Evolutionary conservation across 2,329 filamentous ascomycete species (phyloP).

Genomic region (Penicillium sp.): DNA sequence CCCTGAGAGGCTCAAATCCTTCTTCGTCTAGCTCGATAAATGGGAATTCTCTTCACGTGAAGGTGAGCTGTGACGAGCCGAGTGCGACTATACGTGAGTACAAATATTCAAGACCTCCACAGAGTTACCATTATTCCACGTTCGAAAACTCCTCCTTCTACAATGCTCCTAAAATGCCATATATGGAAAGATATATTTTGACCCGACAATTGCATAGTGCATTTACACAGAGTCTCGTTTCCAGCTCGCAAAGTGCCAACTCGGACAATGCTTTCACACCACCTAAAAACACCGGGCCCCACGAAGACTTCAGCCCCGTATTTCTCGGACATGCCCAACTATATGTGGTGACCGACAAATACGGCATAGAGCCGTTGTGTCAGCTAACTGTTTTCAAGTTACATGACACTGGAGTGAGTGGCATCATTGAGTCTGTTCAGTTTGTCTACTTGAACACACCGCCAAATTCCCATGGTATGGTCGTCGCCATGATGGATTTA

Average conservation of each 20-base stretch:
- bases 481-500: conserved; percentile 17
- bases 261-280: too few species aligned
- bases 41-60: neutral
- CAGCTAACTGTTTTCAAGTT: conserved; percentile 35
- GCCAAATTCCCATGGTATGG: conserved; percentile 3
- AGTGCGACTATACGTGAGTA: too few species aligned
- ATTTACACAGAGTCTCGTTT: conserved; percentile 4
- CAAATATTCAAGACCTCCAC: too few species aligned
- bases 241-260: too few species aligned
- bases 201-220: neutral
- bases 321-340: conserved; percentile 42
- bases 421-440: conserved; percentile 35
- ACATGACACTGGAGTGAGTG: conserved; percentile 22
- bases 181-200: too few species aligned
- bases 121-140: too few species aligned
- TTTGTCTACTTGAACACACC: conserved; percentile 39
- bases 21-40: neutral
- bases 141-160: too few species aligned
- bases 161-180: too few species aligned
- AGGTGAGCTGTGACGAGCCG: neutral
- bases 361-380: conserved; percentile 36
- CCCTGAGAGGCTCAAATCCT: neutral
- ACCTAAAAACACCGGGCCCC: conserved; percentile 5
- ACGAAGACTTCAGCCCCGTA: conserved; percentile 33
- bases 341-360: conserved; percentile 44